phyloP scores from a whole-genome alignment of 2,329 filamentous ascomycete species.

The Xylariaceae sp. region DNA sequence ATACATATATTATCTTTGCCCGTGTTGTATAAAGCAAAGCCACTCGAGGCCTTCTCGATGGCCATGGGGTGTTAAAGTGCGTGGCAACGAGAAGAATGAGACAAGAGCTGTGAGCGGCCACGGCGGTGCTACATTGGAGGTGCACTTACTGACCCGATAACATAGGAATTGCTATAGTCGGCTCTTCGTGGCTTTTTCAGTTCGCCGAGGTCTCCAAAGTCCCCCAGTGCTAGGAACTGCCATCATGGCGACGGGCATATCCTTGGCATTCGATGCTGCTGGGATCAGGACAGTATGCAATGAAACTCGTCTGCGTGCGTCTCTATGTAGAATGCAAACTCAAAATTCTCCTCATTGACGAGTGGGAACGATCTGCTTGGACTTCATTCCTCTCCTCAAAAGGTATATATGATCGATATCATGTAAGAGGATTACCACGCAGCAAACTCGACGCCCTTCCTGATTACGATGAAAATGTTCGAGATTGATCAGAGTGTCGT shows the following conservation, averaged over 20 bases:
- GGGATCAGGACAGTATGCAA: conserved; percentile 5
- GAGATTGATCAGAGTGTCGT: not conserved
- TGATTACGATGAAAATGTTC: too few relatives aligned
- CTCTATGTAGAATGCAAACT: not conserved
- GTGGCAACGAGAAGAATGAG: not conserved
- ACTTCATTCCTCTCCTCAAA: too few relatives aligned
- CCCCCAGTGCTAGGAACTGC: not conserved
- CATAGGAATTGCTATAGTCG: not conserved
- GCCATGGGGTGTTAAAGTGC: not conserved
- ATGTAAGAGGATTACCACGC: not conserved
- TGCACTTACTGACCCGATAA: not conserved
- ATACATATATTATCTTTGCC: not conserved
- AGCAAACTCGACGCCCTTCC: not conserved
- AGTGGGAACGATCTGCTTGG: too few relatives aligned
- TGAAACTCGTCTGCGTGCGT: not conserved
- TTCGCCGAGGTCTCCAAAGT: not conserved
- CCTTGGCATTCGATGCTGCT: conserved; percentile 3
- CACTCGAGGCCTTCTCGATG: not conserved
- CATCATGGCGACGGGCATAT: conserved; percentile 3
- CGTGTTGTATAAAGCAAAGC: not conserved
- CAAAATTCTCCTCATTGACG: not conserved
- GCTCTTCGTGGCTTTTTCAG: not conserved
- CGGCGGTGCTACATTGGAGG: conserved; percentile 1
- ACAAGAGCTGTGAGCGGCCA: not conserved
- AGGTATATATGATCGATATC: not conserved